Base-by-base conservation (phyloP, 1,139 yeast species). In the Geotrichum armillariae region DNA sequence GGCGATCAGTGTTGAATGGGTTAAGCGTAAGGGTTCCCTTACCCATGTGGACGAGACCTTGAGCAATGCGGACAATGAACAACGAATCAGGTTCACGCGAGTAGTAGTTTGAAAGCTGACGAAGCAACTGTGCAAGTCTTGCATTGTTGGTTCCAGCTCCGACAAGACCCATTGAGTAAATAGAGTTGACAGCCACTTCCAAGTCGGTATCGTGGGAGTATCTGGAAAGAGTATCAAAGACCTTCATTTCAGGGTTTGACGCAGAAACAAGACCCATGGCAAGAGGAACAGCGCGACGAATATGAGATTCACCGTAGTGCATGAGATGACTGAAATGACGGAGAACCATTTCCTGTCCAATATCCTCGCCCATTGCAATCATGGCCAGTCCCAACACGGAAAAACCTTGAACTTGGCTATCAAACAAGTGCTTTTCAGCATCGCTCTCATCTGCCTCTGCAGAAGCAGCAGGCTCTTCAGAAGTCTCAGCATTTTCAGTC, bases 111-210 rank as follows among this genome's bases (percentile, higher is more conserved):
- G 99, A 98, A 63, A 94, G 78, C 69, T 93, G 98, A 68, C 99
- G 82, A 64, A 94, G 78, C 58, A 94, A 77, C 73, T 93, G 99
- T 1, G 98, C 98, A 59, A 94, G 77, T 73, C 99, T 85, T 7
- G 99, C 99, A 67, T 94, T 94, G 71, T 93, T 91, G 35, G 99
- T 94, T 71, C 99, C 99, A 29, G 97, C 94, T 65, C 99, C 99
- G 59, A 93, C 96, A 57, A 94, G 73, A 53, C 99, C 99, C 99
- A 94, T 91, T 40, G 96, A 83, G 65, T 88, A 91, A 56, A 94
- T 91, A 23, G 99, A 91, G 66, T 91, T 94, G 67, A 85, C 85
- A 4, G 99, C 96, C 52, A 94, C 97, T 65, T 89, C 96, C 61
- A 88, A 74, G 68, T 93, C 98, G 52, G 91, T 85, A 65, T 94